phyloP scores from a whole-genome alignment of 2,329 filamentous ascomycete species.

The Monilinia laxa region DNA sequence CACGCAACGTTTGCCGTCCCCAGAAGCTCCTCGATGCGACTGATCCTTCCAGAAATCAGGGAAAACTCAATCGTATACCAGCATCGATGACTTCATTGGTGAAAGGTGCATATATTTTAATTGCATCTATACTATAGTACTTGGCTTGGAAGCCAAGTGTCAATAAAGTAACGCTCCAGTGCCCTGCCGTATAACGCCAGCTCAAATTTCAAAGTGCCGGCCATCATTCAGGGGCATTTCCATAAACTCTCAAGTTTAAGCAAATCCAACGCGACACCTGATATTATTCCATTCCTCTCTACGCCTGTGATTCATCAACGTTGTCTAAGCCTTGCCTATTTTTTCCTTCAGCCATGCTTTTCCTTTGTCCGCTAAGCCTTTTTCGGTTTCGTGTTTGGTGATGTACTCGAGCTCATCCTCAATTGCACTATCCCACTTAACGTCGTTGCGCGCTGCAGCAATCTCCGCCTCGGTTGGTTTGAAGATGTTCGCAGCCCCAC shows the following conservation, averaged over 20 bases:
- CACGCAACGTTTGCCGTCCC: constrained; percentile 8
- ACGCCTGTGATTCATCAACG: neutral
- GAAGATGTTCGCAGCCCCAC: constrained; percentile 72
- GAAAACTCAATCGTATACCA: neutral
- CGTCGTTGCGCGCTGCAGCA: constrained; percentile 37
- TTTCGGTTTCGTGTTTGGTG: constrained; percentile 24
- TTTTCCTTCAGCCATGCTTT: constrained; percentile 46
- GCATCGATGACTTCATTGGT: constrained; percentile 10
- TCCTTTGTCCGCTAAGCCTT: constrained; percentile 51
- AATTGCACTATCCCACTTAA: constrained; percentile 34
- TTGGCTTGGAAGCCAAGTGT: neutral
- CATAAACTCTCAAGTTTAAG: neutral
- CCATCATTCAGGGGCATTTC: neutral
- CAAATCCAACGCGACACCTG: constrained; percentile 19
- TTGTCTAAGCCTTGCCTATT: constrained; percentile 11
- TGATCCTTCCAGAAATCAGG: neutral
- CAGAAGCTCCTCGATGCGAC: neutral
- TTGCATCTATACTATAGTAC: neutral
- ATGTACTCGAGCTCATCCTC: constrained; percentile 27
- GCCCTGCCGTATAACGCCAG: constrained; percentile 7
- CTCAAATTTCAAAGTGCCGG: neutral
- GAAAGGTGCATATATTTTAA: neutral
- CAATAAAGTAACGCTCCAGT: neutral
- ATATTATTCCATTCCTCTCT: neutral
- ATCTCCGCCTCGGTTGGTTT: constrained; percentile 45